phyloP scores from a whole-genome alignment of 2,329 filamentous ascomycete genomes.

The Verticillium albo-atrum region DNA sequence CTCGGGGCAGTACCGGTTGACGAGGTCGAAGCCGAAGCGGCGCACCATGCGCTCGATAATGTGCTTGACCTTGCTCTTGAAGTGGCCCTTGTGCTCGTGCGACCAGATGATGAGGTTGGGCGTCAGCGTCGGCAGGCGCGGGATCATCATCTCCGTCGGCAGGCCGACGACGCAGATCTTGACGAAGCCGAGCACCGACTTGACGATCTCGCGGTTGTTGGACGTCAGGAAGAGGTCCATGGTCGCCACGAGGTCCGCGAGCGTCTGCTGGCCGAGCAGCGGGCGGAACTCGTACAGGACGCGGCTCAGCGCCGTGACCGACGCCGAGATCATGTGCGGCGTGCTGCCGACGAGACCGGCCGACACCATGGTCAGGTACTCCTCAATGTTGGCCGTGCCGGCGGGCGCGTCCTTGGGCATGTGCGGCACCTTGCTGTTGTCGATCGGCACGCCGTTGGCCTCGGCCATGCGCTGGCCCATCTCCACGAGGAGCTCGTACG shows the following conservation, averaged over 20 bases:
- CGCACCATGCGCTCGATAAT: constrained; percentile 93
- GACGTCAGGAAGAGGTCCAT: constrained; percentile 95
- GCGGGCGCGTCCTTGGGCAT: constrained; percentile 79
- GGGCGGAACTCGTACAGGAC: constrained; percentile 87
- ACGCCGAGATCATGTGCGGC: constrained; percentile 95
- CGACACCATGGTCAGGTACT: constrained; percentile 97
- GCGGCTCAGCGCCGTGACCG: constrained; percentile 92
- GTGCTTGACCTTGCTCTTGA: constrained; percentile 96
- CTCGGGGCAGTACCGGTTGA: constrained; percentile 79
- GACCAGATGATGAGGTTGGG: constrained; percentile 94
- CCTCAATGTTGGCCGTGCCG: constrained; percentile 78
- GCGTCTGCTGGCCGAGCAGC: constrained; percentile 61
- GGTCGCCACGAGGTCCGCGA: constrained; percentile 83
- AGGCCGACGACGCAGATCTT: constrained; percentile 91
- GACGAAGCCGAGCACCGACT: constrained; percentile 90
- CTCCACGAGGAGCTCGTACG: constrained; percentile 83
- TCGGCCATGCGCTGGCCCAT: constrained; percentile 76
- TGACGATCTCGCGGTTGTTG: constrained; percentile 95
- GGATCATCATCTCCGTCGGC: constrained; percentile 72
- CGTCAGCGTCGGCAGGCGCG: constrained; percentile 71
- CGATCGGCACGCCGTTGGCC: constrained; percentile 66
- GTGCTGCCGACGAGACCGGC: constrained; percentile 89
- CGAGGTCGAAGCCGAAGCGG: constrained; percentile 76
- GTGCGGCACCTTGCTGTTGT: constrained; percentile 80
- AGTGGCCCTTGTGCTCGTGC: constrained; percentile 96